Base-by-base conservation (phyloP, 805 yeast species). In the Metschnikowia dekortorum region DNA sequence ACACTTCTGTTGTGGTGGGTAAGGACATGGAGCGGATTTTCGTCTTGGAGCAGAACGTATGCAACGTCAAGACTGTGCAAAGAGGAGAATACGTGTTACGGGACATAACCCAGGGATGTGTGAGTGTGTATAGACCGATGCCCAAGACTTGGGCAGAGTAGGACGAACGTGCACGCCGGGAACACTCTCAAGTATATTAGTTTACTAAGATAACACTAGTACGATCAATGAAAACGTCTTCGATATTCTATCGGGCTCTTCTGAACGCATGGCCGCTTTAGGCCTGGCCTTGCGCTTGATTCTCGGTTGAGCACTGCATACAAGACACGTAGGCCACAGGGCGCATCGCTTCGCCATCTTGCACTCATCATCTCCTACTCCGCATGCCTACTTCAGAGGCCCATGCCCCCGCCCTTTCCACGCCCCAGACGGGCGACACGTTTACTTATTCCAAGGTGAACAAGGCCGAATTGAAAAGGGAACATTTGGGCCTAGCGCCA, bases 321-420 rank as follows among this genome's bases (percentile, higher is more conserved):
- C n/a, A 32, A 11, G 13, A 1, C 34, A 32, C 34, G 14, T 34
- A 11, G 13, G 10, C 18, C 33, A 11, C 8, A 4, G 3, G 14
- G 26, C 30, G 38, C 45, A 42, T 42, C 45, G 45, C 45, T n/a
- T 6, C 36, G 13, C n/a, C 36, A 13, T 11, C 34, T 33, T n/a
- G 36, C 16, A 14, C 16, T n/a, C 26, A 16, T 13, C 14, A 40
- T 26, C 28, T n/a, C 14, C 34, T 14, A n/a, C 28, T 9, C 7
- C 18, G 5, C 10, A 57, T 57, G 61, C 49, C 56, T 6, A 42
- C 30, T 8, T 40, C 42, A 8, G 56, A 54, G 9, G 53, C 49
- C 11, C 65, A 57, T 9, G 88, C 95, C 0, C 94, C 96, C 0
- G 82, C 82, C 1, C 70, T 90, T 4, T 87, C 96, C 0, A 83